These are phyloP conservation scores for Trypanosoma vivax DNA, from an alignment of 208 protist species.

Conservation along the genomic window DNA sequence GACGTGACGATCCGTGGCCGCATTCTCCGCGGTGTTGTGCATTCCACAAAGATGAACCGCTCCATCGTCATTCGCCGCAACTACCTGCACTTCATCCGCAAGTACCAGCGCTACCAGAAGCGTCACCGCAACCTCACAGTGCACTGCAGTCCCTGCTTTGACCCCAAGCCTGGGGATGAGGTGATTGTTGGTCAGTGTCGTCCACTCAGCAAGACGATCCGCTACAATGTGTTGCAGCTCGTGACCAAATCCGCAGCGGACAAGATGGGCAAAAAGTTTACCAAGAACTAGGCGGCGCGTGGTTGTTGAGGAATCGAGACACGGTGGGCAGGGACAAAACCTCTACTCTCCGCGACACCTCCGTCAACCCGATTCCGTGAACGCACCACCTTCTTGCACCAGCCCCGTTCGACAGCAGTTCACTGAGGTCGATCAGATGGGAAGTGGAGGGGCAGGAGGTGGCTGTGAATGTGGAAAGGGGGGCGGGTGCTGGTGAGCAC, in stretches of 20 bases:
- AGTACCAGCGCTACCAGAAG: constrained; percentile 99
- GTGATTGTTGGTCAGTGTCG: constrained; percentile 99
- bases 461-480: too few species aligned
- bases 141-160: constrained; percentile 98
- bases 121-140: constrained; percentile 98
- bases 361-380: too few species aligned
- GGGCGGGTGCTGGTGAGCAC: too few species aligned
- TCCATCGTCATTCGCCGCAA: constrained; percentile 98
- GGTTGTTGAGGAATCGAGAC: not conserved
- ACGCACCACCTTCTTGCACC: not conserved
- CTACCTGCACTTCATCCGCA: constrained; percentile 99
- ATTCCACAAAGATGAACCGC: constrained; percentile 98
- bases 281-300: constrained; percentile 35
- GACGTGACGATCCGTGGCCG: constrained; percentile 99
- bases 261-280: constrained; percentile 81
- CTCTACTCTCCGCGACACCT: too few species aligned
- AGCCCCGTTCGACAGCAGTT: too few species aligned
- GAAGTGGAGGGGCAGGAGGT: too few species aligned
- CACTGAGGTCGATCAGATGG: too few species aligned
- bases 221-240: constrained; percentile 99
- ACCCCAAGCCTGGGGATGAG: constrained; percentile 97
- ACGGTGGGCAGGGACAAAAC: not conserved
- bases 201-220: constrained; percentile 99
- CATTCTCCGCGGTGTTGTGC: constrained; percentile 97
- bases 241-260: constrained; percentile 80